A percentile compares a stretch with the other conserved stretches of the same genome.
These are phyloP conservation scores for Trichophyton simii DNA, from an alignment of 2,329 filamentous ascomycete genomes.

Conservation along the genomic window DNA sequence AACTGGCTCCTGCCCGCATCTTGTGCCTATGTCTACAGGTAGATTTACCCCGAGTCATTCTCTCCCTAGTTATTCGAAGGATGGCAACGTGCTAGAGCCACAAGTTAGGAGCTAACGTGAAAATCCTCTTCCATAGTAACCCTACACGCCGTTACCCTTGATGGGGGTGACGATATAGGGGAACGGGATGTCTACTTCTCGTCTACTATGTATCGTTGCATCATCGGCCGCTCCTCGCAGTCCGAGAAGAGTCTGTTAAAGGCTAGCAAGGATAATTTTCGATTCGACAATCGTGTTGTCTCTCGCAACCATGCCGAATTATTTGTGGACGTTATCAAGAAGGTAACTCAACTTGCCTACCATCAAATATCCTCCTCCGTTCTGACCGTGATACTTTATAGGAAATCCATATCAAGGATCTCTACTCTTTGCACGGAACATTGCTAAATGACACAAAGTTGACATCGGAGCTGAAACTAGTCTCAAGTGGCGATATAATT, in stretches of 20 bases:
- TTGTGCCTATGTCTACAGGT: background rate
- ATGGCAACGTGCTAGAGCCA: background rate
- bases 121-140: conserved; percentile 18
- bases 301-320: conserved; percentile 36
- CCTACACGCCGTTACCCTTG: conserved; percentile 23
- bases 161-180: conserved; percentile 17
- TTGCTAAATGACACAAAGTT: conserved; percentile 40
- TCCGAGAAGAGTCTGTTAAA: conserved; percentile 25
- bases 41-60: background rate
- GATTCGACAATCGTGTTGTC: conserved; percentile 38
- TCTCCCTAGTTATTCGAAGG: background rate
- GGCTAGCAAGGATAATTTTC: conserved; percentile 29
- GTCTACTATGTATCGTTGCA: conserved; percentile 17
- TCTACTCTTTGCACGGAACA: conserved; percentile 51
- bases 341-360: conserved; percentile 19
- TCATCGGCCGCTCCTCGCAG: conserved; percentile 33
- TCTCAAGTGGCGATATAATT: conserved; percentile 28
- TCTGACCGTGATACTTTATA: conserved; percentile 12
- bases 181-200: conserved; percentile 25
- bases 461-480: conserved; percentile 24
- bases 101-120: background rate
- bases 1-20: background rate
- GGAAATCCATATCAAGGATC: conserved; percentile 41
- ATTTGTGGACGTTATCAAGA: conserved; percentile 16
- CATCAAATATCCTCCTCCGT: background rate